A percentile compares a stretch with the other conserved stretches of the same genome.
These are phyloP conservation scores for Boletellus ananas DNA, from an alignment of 768 basidiomycete genomes.

Conservation along the genomic window DNA sequence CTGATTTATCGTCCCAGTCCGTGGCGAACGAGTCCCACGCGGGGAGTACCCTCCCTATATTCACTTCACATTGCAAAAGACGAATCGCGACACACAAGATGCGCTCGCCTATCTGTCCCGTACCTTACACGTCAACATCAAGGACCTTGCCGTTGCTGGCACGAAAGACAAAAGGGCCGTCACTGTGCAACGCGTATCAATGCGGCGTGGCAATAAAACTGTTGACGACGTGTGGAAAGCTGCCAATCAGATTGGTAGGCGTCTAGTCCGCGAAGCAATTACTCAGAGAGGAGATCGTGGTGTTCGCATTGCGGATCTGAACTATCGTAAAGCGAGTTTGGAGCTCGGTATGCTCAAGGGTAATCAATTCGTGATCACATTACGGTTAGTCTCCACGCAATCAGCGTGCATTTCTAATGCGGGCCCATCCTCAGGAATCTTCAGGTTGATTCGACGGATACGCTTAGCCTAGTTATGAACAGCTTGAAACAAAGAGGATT, in stretches of 20 bases:
- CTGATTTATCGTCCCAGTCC: slow-evolving; percentile 12
- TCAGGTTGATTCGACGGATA: slow-evolving; percentile 67
- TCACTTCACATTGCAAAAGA: slow-evolving; percentile 95
- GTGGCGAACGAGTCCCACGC: slow-evolving; percentile 47
- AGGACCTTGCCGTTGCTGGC: slow-evolving; percentile 86
- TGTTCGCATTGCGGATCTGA: slow-evolving; percentile 81
- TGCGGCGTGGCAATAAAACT: slow-evolving; percentile 71
- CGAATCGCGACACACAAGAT: slow-evolving; percentile 96
- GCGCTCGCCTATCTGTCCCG: slow-evolving; percentile 79
- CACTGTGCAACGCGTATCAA: slow-evolving; percentile 86
- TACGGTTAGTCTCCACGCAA: slow-evolving; percentile 55
- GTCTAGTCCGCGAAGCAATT: slow-evolving; percentile 53
- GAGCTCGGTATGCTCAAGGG: slow-evolving; percentile 97
- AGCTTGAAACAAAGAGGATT: slow-evolving; percentile 84
- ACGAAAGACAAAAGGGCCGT: slow-evolving; percentile 99
- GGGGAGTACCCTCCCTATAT: slow-evolving; percentile 82
- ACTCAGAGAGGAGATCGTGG: slow-evolving; percentile 84
- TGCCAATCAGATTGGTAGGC: slow-evolving; percentile 64
- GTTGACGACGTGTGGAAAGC: slow-evolving; percentile 83
- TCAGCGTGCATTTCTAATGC: not conserved
- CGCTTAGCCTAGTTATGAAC: slow-evolving; percentile 69
- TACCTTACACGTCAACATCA: slow-evolving; percentile 67
- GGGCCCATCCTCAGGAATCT: slow-evolving; percentile 60
- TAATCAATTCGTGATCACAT: slow-evolving; percentile 91
- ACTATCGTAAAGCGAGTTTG: slow-evolving; percentile 75